Base-by-base conservation (phyloP, 805 yeast species). In the Starmerella davenportii region DNA sequence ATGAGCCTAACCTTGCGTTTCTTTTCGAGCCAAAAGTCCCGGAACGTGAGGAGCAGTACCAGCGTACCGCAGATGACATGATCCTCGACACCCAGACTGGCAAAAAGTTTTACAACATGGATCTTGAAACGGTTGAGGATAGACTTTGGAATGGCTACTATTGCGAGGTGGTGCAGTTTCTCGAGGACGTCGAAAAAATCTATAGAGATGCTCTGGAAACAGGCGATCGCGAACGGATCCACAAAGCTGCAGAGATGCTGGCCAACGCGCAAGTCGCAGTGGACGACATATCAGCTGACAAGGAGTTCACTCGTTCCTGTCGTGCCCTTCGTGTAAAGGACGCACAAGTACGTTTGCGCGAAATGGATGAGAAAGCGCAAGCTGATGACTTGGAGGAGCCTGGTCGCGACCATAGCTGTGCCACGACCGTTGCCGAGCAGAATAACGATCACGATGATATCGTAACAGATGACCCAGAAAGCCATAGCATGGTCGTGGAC, bases 91-190 rank as follows among this genome's bases (percentile, higher is more conserved):
- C 70, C 9, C 58, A 74, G 0, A 77, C 93, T 0, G 92, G 90
- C 3, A 71, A 70, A 40, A 66, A 64, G 46, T 87, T 66, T 52
- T 69, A 66, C 60, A 90, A 90, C 50, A 90, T 90, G 79, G 98
- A 90, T 52, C 62, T 90, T 39, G 98, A 90, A 52, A 76, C 84
- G 15, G 72, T 90, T 25, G 98, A 90, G 53, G 96, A 90, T 54
- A 66, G 98, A 42, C 59, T 90, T 39, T 90, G 98, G 98, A 90
- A 90, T 57, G 98, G 98, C 0, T 90, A 60, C 56, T 90, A 90
- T 52, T 76, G 81, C 29, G 95, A 84, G 51, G 95, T 96, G 13
- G 76, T 73, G 46, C 95, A 90, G 55, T 87, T 79, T 52, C 60
- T 85, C 49, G 72, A 69, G 47, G 98, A 90, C 53, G 69, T 90